Base-by-base conservation (phyloP, 1,284 basidiomycete genomes). In the Sanghuangporus baumii region DNA sequence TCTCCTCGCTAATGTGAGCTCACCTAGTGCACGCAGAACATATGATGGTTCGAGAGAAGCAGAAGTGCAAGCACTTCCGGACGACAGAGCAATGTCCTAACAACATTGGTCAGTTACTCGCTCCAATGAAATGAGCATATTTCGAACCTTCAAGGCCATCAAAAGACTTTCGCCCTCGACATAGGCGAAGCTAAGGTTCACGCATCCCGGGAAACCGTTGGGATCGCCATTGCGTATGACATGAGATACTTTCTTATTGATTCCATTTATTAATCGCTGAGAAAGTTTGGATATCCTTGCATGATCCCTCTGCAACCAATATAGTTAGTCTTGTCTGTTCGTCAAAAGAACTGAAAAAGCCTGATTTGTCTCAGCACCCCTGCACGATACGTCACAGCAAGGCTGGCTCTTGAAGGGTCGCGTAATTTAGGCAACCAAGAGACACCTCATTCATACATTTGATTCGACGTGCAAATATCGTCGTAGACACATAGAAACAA, bases 1-100 rank as follows among this genome's bases (percentile, higher is more conserved):
- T 14, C 41, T 18, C 37, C 48, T 62, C 51, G 23, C 37, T 52
- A 9, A 61, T 63, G 59, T 61, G 46, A 62, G 66, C 78, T 67
- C 71, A 84, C 91, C 96, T 47, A 99, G 84, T 1, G 97, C 97
- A 64, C 97, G 89, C 34, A 99, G 86, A 11, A 99, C 97, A 73
- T 99, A 99, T 40, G 95, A 98, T 6, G 97, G 97, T 76, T 99
- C 97, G 59, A 99, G 82, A 14, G 96, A 98, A 2, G 97, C 97
- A 0, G 96, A 98, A 14, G 97, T 99, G 72, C 97, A 99, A 9
- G 97, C 97, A 70, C 94, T 97, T 56, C 97, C 97, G 1, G 96
- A 98, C 12, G 96, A 98, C 40, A 99, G 82, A 4, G 97, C 97
- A 65, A 99, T 91, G 72, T 99, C 94, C 90, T 94, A 68, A 20